Evolutionary conservation across 768 basidiomycete species (phyloP).

Genomic region (Podaxis sp.): DNA sequence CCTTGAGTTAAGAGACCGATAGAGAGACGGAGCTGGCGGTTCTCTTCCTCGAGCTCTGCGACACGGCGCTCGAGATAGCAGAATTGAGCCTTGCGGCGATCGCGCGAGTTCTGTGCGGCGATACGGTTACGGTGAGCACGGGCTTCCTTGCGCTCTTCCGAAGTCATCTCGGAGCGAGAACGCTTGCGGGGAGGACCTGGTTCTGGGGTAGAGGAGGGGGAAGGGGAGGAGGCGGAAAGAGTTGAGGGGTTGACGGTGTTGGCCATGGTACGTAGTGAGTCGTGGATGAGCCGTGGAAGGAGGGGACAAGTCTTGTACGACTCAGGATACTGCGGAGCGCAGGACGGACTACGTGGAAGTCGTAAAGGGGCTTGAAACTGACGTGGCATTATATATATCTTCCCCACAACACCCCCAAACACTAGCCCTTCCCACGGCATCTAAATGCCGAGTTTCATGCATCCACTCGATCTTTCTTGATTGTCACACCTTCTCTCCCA

Average conservation of each 20-base stretch:
- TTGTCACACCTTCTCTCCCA: neutral
- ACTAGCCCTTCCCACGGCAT: neutral
- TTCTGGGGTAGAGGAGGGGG: slow-evolving; percentile 24
- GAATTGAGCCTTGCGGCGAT: slow-evolving; percentile 87
- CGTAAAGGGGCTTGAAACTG: slow-evolving; percentile 22
- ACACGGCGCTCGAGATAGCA: slow-evolving; percentile 64
- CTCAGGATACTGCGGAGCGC: slow-evolving; percentile 32
- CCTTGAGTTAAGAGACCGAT: slow-evolving; percentile 35
- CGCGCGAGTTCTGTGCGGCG: slow-evolving; percentile 91
- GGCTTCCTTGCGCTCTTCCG: slow-evolving; percentile 84
- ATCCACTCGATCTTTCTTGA: neutral
- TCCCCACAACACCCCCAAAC: neutral
- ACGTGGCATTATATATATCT: slow-evolving; percentile 26
- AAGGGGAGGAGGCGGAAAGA: slow-evolving; percentile 28
- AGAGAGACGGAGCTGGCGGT: slow-evolving; percentile 58
- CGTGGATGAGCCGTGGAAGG: slow-evolving; percentile 9
- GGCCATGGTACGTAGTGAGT: slow-evolving; percentile 16
- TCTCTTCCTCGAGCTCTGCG: slow-evolving; percentile 80
- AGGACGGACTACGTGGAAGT: slow-evolving; percentile 38
- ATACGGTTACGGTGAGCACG: slow-evolving; percentile 91
- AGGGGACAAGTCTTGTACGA: slow-evolving; percentile 12
- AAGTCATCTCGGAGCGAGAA: slow-evolving; percentile 55
- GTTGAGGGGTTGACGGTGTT: slow-evolving; percentile 30
- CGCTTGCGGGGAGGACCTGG: slow-evolving; percentile 68
- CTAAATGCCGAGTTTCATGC: neutral